phyloP scores from a whole-genome alignment of 176 grass and related monocot species.

The Rhipidocladum racemiflorum region DNA sequence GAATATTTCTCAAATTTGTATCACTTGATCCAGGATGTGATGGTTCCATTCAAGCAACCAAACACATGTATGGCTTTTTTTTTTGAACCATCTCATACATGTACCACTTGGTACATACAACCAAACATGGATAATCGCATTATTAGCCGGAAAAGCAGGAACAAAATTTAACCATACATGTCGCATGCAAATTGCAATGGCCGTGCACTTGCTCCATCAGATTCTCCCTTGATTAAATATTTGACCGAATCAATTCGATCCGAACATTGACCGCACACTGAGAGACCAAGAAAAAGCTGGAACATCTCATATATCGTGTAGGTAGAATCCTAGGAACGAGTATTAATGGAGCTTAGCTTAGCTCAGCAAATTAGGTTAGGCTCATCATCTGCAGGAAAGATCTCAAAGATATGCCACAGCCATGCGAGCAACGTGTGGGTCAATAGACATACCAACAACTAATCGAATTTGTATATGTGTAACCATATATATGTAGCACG shows the following conservation, averaged over 20 bases:
- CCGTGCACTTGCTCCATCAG: not conserved
- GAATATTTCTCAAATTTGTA: too few relatives aligned
- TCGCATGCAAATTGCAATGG: not conserved
- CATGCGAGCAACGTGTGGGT: not conserved
- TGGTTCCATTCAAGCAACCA: too few relatives aligned
- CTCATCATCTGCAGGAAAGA: not conserved
- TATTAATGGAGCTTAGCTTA: not conserved
- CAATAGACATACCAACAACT: not conserved
- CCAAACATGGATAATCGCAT: too few relatives aligned
- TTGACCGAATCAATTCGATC: constrained; percentile 37
- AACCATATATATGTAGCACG: not conserved
- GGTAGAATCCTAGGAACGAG: not conserved
- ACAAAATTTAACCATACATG: not conserved
- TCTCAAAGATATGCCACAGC: not conserved
- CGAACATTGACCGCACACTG: constrained; percentile 25
- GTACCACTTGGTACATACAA: too few relatives aligned
- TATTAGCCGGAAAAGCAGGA: too few relatives aligned
- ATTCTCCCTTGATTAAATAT: constrained; percentile 35
- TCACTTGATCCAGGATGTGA: too few relatives aligned
- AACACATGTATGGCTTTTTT: too few relatives aligned
- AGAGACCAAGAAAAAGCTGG: not conserved
- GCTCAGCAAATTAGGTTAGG: constrained; percentile 11
- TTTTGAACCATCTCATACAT: too few relatives aligned
- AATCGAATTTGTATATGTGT: not conserved
- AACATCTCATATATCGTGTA: not conserved